Percentiles rank a stretch among this genome's conserved stretches.
phyloP scores from a whole-genome alignment of 2,329 filamentous ascomycete genomes.

The Diaporthe eres region DNA sequence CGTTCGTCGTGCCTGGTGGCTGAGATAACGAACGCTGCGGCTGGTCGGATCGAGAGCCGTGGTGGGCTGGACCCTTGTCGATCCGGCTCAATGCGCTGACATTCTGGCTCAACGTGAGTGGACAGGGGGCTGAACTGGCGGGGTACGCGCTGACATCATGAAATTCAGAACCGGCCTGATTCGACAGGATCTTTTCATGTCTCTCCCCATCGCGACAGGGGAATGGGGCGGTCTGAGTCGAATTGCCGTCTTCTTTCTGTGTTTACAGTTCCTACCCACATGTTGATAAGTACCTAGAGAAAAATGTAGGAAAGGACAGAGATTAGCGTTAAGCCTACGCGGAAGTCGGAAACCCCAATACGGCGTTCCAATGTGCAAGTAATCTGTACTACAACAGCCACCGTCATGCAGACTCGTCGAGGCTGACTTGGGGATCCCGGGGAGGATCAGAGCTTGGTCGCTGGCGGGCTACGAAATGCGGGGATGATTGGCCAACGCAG shows the following conservation, averaged over 20 bases:
- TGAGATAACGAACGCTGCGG: not conserved
- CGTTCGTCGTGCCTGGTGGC: not conserved
- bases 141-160: constrained; percentile 36
- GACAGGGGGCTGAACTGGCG: constrained; percentile 12
- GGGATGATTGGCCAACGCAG: not conserved
- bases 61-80: constrained; percentile 15
- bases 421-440: constrained; percentile 29
- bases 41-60: constrained; percentile 4
- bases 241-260: not conserved
- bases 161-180: constrained; percentile 20
- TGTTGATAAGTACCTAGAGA: not conserved
- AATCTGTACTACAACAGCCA: not conserved
- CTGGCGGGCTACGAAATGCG: not conserved
- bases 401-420: constrained; percentile 14
- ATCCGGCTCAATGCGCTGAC: constrained; percentile 34
- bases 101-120: constrained; percentile 35
- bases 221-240: constrained; percentile 19
- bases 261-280: not conserved
- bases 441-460: not conserved
- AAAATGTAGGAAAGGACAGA: not conserved
- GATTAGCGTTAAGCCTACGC: not conserved
- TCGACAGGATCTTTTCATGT: constrained; percentile 8
- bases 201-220: not conserved
- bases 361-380: not conserved
- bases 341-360: not conserved